Percentiles rank a stretch among this genome's conserved stretches.
These are phyloP conservation scores for Glycine soja DNA, from an alignment of 306 rosid species.

Conservation along the genomic window DNA sequence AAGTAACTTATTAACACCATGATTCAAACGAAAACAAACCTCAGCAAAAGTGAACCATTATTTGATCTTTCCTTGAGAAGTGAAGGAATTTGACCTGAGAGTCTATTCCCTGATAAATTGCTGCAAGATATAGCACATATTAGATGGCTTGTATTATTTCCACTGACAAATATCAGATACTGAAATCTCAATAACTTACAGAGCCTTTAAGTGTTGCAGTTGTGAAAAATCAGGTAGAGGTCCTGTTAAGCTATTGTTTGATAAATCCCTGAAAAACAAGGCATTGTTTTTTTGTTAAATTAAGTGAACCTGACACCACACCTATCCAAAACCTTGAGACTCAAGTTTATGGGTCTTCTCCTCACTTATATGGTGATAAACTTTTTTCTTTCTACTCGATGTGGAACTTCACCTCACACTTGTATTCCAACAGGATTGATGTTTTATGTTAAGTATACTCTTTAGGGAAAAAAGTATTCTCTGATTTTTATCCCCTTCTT, in stretches of 20 bases:
- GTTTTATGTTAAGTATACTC: not conserved
- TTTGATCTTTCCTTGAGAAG: constrained; percentile 47
- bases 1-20: not conserved
- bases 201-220: constrained; percentile 49
- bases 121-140: constrained; percentile 35
- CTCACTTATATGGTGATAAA: too few species aligned
- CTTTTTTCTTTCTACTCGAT: too few species aligned
- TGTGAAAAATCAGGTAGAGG: constrained; percentile 49
- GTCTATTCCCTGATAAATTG: constrained; percentile 54
- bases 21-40: constrained; percentile 48
- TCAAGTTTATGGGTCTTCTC: too few species aligned
- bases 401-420: too few species aligned
- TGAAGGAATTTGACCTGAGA: constrained; percentile 54
- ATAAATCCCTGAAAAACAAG: constrained; percentile 60
- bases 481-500: not conserved
- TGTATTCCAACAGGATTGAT: not conserved
- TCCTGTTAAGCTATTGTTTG: constrained; percentile 60
- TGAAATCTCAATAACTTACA: constrained; percentile 53
- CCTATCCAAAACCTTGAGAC: too few species aligned
- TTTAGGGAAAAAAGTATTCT: not conserved
- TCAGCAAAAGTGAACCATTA: constrained; percentile 49
- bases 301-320: too few species aligned
- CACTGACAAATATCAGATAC: constrained; percentile 1
- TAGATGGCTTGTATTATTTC: constrained; percentile 2
- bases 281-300: too few species aligned